Evolutionary conservation across 2,329 filamentous ascomycete genomes (phyloP).

Genomic region (Bipolaris zeicola): DNA sequence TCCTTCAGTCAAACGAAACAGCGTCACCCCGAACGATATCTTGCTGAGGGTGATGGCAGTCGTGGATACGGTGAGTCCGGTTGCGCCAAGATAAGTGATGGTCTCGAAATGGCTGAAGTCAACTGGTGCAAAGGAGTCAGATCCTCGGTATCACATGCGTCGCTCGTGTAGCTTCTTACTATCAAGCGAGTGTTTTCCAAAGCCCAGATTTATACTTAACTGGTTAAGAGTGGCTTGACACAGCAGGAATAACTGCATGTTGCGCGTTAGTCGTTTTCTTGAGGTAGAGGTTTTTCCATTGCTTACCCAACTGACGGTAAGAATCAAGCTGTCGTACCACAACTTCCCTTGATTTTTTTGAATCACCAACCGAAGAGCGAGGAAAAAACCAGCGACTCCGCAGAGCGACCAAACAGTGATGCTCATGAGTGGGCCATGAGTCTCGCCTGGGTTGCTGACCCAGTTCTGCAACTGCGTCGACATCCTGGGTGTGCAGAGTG

Average conservation of each 20-base stretch:
- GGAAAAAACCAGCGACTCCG: conserved; percentile 3
- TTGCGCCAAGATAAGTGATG: conserved; percentile 10
- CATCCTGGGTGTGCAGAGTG: neutral
- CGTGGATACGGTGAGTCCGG: neutral
- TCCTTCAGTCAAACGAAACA: conserved; percentile 17
- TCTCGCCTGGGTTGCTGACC: conserved; percentile 5
- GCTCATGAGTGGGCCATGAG: conserved; percentile 6
- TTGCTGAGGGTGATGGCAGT: conserved; percentile 16
- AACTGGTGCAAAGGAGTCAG: neutral
- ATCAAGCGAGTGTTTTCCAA: conserved; percentile 10
- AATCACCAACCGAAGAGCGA: conserved; percentile 2
- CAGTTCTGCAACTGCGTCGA: conserved; percentile 6
- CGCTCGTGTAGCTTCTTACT: neutral
- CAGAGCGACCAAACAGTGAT: neutral
- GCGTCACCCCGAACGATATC: conserved; percentile 17
- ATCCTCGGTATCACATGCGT: neutral
- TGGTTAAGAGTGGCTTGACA: neutral
- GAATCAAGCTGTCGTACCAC: conserved; percentile 6
- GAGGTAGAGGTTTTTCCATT: neutral
- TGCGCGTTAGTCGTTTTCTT: neutral
- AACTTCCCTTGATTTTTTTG: conserved; percentile 3
- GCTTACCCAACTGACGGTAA: conserved; percentile 10
- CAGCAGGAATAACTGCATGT: conserved; percentile 1
- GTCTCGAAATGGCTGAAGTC: conserved; percentile 4
- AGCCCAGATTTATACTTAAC: conserved; percentile 4